Evolutionary conservation across 257 asterid species (phyloP).

Genomic region (Solanum sitiens): DNA sequence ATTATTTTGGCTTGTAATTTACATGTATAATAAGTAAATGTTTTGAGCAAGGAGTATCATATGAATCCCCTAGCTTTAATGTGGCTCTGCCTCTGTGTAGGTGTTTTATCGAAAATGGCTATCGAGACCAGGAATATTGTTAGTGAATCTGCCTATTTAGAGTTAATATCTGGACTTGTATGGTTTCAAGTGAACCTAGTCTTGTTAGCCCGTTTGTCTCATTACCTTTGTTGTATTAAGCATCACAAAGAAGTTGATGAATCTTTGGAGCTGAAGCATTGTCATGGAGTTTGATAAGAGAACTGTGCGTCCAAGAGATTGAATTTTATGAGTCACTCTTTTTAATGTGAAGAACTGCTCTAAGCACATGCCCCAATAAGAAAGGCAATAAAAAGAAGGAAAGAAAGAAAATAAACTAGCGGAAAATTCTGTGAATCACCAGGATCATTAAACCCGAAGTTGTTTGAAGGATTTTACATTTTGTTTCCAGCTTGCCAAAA

Average conservation of each 20-base stretch:
- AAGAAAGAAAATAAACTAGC: not conserved
- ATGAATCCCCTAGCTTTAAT: not conserved
- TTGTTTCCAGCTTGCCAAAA: not conserved
- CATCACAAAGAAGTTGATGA: not conserved
- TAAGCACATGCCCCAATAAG: not conserved
- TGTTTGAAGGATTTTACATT: not conserved
- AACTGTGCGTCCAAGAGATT: not conserved
- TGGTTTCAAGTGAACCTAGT: not conserved
- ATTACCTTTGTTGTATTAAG: not conserved
- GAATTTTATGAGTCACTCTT: not conserved
- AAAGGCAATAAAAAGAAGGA: not conserved
- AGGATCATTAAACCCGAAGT: not conserved
- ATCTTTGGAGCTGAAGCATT: not conserved
- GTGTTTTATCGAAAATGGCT: not conserved
- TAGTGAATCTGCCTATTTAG: not conserved
- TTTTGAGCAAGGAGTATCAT: not conserved
- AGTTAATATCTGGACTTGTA: not conserved
- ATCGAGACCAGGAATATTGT: not conserved
- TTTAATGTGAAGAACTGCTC: not conserved
- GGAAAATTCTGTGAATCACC: not conserved
- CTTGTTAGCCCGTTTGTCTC: not conserved
- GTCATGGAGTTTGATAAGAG: not conserved
- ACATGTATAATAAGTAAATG: not conserved
- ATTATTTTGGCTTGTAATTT: not conserved
- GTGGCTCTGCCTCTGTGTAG: not conserved